Base-by-base conservation (phyloP, 352 stramenopile genomes). In the Aphanomyces stellatus region DNA sequence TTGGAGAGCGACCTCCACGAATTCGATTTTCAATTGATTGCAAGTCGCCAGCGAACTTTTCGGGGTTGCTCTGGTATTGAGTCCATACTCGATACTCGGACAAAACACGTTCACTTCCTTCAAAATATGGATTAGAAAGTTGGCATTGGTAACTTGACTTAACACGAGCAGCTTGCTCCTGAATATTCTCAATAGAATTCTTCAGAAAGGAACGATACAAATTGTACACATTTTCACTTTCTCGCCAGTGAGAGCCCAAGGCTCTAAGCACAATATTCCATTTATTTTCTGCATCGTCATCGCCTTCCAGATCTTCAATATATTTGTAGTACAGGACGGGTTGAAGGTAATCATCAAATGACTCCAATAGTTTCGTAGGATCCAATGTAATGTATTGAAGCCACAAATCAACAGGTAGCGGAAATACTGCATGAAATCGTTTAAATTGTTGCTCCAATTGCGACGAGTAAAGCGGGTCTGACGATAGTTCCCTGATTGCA, bases 311-410 rank as follows among this genome's bases (percentile, higher is more conserved):
- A 13, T 43, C 22, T 11, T 64, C 55, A 10, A 64, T n/a, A 34
- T 64, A 64, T 28, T 35, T 51, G 55, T 64, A 64, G 55, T 64
- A 64, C 34, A 64, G 30, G 4, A n/a, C 40, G 5, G 55, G 55
- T 31, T 51, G 24, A 2, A 64, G 55, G 27, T 64, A 64, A 34
- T 64, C 55, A 13, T 64, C 22, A 35, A 64, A 46, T 24, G 55
- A 13, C 19, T 51, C 55, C 28, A 24, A n/a, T 8, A 64, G 55
- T 35, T 51, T 48, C 22, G 49, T 35, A 5, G 55, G 55, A 13
- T 24, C n/a, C 25, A 64, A 35, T 7, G 33, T n/a, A 19, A 64
- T 34, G 37, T 64, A 64, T 28, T 64, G 55, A 10, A 51, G 37
- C 55, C 55, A 64, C 6, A 64, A 28, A 30, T 64, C 40, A 19